These are phyloP conservation scores for Aphanomyces invadans DNA, from an alignment of 352 stramenopile genomes.

Conservation along the genomic window DNA sequence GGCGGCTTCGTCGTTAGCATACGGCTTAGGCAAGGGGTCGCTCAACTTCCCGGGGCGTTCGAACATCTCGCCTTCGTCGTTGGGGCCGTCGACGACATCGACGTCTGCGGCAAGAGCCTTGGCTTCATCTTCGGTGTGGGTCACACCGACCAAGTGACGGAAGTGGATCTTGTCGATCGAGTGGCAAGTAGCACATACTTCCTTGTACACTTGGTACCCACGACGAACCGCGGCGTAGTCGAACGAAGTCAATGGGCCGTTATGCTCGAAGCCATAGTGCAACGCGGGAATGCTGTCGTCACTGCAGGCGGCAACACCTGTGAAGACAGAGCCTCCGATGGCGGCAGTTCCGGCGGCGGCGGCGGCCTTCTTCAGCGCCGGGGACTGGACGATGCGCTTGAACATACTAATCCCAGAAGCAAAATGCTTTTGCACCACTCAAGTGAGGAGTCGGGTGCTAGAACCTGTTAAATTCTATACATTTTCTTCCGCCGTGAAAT, in stretches of 20 bases:
- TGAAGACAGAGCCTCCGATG: conserved; percentile 67
- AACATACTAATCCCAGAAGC: conserved; percentile 25
- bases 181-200: conserved; percentile 98
- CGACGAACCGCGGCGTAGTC: conserved; percentile 92
- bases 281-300: conserved; percentile 82
- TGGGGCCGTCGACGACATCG: conserved; percentile 95
- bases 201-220: conserved; percentile 98
- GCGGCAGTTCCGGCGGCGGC: conserved; percentile 51
- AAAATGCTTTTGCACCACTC: conserved; percentile 24
- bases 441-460: neutral
- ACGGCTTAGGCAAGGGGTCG: conserved; percentile 93
- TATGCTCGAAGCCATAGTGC: conserved; percentile 85
- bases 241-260: conserved; percentile 78
- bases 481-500: conserved; percentile 7
- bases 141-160: conserved; percentile 96
- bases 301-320: conserved; percentile 71
- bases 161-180: conserved; percentile 96
- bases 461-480: conserved; percentile 8
- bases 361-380: conserved; percentile 18
- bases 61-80: conserved; percentile 99
- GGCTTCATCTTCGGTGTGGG: conserved; percentile 89
- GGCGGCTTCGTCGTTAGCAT: conserved; percentile 96
- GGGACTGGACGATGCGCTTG: conserved; percentile 18
- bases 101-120: conserved; percentile 91
- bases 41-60: conserved; percentile 96